Evolutionary conservation across 148 eudicot species (phyloP), one percentile per base, ranked within the genome.

Genomic region (Chenopodium album): DNA sequence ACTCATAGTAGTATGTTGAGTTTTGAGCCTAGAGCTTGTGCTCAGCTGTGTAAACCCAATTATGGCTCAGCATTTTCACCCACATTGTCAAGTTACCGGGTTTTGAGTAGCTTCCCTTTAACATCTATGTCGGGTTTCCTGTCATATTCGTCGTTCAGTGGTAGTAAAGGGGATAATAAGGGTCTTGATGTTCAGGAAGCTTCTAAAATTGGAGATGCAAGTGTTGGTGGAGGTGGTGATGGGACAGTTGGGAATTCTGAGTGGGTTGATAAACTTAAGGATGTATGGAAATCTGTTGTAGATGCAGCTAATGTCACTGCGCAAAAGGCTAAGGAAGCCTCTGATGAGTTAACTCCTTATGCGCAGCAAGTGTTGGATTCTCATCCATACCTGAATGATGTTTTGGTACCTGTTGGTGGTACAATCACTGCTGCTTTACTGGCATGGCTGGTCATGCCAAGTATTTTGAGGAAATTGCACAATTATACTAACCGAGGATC

Each of bases 391-490:
- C 88, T 97, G 56, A 91, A 88, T 64, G 97, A 94, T 85, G 91
- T 92, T 44, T 86, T 97, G 84, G 94, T 89, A 65, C 98, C 99
- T 10, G 84, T 92, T 82, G 84, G 97, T 79, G 84, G 92, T 66
- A 92, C 94, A 9, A 73, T 96, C 88, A 86, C 85, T 4, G 97
- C 88, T 66, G 88, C 97, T 47, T 46, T 92, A 26, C 52, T 93
- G 82, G 98, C 95, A 7, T 97, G 99, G 99, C 56, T 89, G 59
- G 92, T 89, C 78, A 73, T 97, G 92, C 99, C 99, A 9, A 89
- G 85, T 84, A 22, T 97, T 76, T 89, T 97, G 82, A 94, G 87
- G 83, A 88, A 88, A 72, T 90, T 94, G 41, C 98, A 97, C 76
- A 88, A 68, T 60, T 97, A 91, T 70, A 88, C 99, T 7, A 86